These are phyloP conservation scores for Pyrenophora graminea DNA, from an alignment of 2,329 filamentous ascomycete species.

Conservation along the genomic window DNA sequence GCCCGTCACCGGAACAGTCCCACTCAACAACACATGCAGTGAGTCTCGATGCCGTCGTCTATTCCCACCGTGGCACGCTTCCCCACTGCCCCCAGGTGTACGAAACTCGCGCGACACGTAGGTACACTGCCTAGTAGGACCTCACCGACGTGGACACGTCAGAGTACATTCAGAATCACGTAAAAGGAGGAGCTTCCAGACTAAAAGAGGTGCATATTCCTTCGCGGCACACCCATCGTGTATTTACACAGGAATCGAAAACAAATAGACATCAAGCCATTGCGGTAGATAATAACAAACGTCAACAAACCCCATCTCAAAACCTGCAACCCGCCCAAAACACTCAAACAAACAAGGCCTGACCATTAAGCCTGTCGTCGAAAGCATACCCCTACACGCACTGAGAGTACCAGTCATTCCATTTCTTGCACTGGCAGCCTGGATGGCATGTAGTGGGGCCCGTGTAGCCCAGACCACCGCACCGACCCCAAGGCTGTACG, in stretches of 20 bases:
- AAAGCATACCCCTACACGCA: slow-evolving; percentile 38
- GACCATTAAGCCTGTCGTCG: background rate
- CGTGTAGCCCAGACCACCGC: slow-evolving; percentile 51
- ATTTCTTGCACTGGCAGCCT: slow-evolving; percentile 46
- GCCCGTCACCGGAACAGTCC: background rate
- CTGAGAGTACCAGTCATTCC: slow-evolving; percentile 55
- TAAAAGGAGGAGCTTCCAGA: background rate
- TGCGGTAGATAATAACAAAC: slow-evolving; percentile 16
- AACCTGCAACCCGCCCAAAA: slow-evolving; percentile 5
- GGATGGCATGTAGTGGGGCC: slow-evolving; percentile 48
- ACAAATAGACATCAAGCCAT: slow-evolving; percentile 9
- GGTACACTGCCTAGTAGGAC: no score
- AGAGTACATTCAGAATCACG: background rate
- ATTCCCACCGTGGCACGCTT: background rate
- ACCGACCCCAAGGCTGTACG: slow-evolving; percentile 49
- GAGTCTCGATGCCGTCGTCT: background rate
- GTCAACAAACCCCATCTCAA: slow-evolving; percentile 6
- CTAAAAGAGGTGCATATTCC: slow-evolving; percentile 8
- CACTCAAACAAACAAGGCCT: background rate
- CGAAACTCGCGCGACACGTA: no score
- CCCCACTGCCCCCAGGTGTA: no score
- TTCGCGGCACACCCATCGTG: slow-evolving; percentile 7
- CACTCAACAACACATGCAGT: background rate
- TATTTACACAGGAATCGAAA: slow-evolving; percentile 27
- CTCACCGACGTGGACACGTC: background rate